Evolutionary conservation across 441 rosid species (phyloP).

Genomic region (Syzygium syzygioides): DNA sequence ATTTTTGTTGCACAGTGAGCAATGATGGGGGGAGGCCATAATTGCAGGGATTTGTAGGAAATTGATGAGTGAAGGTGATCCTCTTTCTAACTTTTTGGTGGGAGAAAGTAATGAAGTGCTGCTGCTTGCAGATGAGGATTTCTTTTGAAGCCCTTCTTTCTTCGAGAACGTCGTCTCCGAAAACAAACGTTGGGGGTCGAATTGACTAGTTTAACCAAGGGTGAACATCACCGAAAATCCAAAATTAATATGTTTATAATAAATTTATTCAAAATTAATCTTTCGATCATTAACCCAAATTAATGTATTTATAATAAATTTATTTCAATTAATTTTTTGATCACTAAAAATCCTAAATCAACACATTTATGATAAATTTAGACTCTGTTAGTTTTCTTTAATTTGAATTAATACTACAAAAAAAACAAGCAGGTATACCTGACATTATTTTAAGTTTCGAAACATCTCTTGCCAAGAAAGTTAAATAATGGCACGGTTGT

Average conservation of each 20-base stretch:
- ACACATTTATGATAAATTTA: neutral
- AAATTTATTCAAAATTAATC: rapidly evolving
- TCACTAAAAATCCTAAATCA: rapidly evolving
- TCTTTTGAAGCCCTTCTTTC: neutral
- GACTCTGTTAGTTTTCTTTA: rapidly evolving
- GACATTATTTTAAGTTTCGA: neutral
- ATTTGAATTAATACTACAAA: neutral
- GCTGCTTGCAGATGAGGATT: neutral
- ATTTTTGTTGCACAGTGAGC: neutral
- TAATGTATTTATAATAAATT: rapidly evolving
- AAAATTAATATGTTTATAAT: neutral
- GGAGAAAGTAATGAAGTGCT: neutral
- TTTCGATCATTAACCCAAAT: rapidly evolving
- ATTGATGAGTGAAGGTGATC: no score
- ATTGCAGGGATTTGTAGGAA: neutral
- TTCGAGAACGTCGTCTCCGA: neutral
- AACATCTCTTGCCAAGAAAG: neutral
- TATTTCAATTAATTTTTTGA: neutral
- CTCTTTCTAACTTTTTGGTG: neutral
- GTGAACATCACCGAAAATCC: neutral
- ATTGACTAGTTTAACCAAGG: neutral
- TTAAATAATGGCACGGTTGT: no score
- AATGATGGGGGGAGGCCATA: neutral
- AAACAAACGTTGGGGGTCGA: neutral
- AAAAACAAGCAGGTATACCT: no score